Base-by-base conservation (phyloP, 1,284 basidiomycete species). In the Cryptococcus sp. region DNA sequence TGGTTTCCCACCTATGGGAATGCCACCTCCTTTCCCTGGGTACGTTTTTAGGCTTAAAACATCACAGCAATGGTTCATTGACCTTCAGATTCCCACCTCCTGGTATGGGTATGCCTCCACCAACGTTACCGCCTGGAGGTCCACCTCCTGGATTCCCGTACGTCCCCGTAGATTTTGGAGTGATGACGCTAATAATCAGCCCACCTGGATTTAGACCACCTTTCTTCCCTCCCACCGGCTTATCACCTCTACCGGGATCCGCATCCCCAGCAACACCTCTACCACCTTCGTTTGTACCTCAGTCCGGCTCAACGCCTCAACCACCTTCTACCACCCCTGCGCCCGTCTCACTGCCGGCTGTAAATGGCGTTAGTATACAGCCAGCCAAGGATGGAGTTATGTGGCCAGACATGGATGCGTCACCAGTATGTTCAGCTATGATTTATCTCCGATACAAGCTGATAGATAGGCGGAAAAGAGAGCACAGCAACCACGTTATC, bases 401-500 rank as follows among this genome's bases (percentile, higher is more conserved):
- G 59, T 76, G 74, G 74, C 73, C 74, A 4, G 74, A 76, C 55
- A 58, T 61, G 21, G 57, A 62, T 22, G 64, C 65, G n/a, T 66
- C 64, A 10, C 73, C 73, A 14, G 69, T 73, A 53, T 58, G 69
- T 62, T n/a, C 13, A 21, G 21, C 47, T 4, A 18, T 19, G 47
- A n/a, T n/a, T n/a, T n/a, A n/a, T n/a, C n/a, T n/a, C n/a, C n/a
- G n/a, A n/a, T n/a, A n/a, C n/a, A n/a, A 44, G 28, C 39, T 52
- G 49, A 52, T 44, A n/a, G 16, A 11, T 45, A 68, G 63, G 64
- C 63, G 11, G 91, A 93, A 74, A 84, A 83, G 62, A 84, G 91
- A 54, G 85, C 89, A 1, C 81, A 82, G 62, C 78, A 85, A 60
- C 70, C 80, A n/a, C 83, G 81, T 69, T 93, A 92, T 76, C 83